Base-by-base conservation (phyloP, 202 grass and related monocot species). In the Schoenoplectus triqueter region DNA sequence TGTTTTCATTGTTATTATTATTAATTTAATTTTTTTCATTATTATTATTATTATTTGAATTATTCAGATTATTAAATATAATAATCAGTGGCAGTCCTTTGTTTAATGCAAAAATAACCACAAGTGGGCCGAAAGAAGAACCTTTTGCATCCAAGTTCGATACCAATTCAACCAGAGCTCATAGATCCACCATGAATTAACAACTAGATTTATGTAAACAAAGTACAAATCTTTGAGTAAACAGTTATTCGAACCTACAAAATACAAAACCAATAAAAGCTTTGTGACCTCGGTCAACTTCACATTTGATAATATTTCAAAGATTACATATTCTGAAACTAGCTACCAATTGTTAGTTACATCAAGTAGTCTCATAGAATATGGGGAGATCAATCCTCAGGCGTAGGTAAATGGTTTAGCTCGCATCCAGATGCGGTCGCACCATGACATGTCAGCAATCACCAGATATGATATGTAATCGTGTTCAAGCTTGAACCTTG, bases 221-320 rank as follows among this genome's bases (percentile, higher is more conserved):
- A 52, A 66, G 80, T 82, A 82, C 80, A 82, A 54, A 82, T 68
- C 80, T 82, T 82, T 60, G 61, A 82, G 62, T 82, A 51, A 82
- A 82, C 44, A 68, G 62, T 54, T 19, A 67, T 14, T 51, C 6
- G 15, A 82, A 64, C 42, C 80, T 82, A 82, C 80, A 67, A 82
- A 79, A 79, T 61, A 62, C 61, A 79, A 74, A 79, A 79, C 52
- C 44, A 78, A 42, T 44, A 31, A 40, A 72, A 21, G 67, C 51
- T 74, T 45, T 79, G 6, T 10, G 55, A 31, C 31, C 31, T 54
- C 56, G 54, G 75, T 78, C 75, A 45, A 79, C 75, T 79, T 79
- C 75, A 18, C 14, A 79, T 79, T 61, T 78, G 52, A 79, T 79
- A 3, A 79, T 31, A 31, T 79, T 60, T 5, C 67, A 65, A 66